phyloP scores from a whole-genome alignment of 1,284 basidiomycete species.

The Golubevia pallescens region DNA sequence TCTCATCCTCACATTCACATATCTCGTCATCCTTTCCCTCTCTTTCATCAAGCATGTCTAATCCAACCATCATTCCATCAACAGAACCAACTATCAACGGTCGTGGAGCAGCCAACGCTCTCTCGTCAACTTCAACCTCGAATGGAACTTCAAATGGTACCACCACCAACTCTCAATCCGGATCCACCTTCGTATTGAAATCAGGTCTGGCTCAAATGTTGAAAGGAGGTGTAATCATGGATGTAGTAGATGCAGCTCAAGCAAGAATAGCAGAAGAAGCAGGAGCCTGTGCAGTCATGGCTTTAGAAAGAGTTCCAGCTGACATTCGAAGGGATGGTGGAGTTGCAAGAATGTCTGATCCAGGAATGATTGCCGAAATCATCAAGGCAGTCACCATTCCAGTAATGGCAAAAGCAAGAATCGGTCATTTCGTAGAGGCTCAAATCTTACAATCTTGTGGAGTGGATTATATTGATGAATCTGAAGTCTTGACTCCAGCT shows the following conservation, averaged over 20 bases:
- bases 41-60: too few species aligned
- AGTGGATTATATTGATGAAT: slow-evolving; percentile 94
- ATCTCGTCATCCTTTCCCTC: too few species aligned
- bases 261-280: slow-evolving; percentile 97
- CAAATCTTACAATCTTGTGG: slow-evolving; percentile 92
- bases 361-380: slow-evolving; percentile 95
- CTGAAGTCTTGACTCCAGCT: slow-evolving; percentile 93
- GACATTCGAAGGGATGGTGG: slow-evolving; percentile 90
- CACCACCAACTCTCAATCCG: too few species aligned
- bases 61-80: too few species aligned
- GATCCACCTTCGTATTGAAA: too few species aligned
- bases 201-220: slow-evolving; percentile 65
- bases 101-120: too few species aligned
- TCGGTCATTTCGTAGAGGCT: slow-evolving; percentile 96
- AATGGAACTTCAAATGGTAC: too few species aligned
- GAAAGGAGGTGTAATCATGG: slow-evolving; percentile 66
- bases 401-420: slow-evolving; percentile 86
- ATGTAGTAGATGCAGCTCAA: slow-evolving; percentile 67
- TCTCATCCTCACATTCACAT: too few species aligned
- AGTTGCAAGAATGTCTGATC: slow-evolving; percentile 90
- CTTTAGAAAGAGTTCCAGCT: slow-evolving; percentile 85
- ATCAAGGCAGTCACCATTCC: slow-evolving; percentile 69
- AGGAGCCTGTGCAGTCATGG: slow-evolving; percentile 96
- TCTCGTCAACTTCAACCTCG: too few species aligned
- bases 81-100: too few species aligned